Conservation (phyloP, 768 basidiomycete genomes). For the Rhizopogon vesiculosus region DNA sequence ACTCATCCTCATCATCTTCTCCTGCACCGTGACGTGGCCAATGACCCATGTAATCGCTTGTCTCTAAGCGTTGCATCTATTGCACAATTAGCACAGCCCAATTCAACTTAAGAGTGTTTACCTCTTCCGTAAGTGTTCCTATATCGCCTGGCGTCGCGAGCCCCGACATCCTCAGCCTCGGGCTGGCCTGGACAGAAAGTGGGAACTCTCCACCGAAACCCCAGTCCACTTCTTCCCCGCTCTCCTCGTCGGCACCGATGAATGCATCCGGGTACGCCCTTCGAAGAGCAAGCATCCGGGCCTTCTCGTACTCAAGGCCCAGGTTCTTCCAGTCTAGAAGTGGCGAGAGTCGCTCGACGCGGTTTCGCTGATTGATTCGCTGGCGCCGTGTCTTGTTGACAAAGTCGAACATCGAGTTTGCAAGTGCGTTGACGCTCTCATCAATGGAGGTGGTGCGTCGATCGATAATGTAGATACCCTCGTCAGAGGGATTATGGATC, state of each 20-base stretch:
- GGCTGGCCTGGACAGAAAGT: constrained; percentile 78
- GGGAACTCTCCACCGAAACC: not conserved
- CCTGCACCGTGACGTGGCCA: constrained; percentile 42
- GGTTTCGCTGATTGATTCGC: constrained; percentile 97
- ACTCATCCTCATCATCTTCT: constrained; percentile 88
- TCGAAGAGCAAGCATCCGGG: constrained; percentile 84
- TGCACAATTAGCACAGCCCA: not conserved
- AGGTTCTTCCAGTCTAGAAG: constrained; percentile 98
- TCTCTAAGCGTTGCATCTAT: constrained; percentile 83
- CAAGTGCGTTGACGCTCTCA: constrained; percentile 83
- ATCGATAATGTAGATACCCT: constrained; percentile 97
- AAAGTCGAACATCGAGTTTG: constrained; percentile 72
- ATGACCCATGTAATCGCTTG: constrained; percentile 74
- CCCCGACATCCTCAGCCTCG: constrained; percentile 68
- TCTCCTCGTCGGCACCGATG: constrained; percentile 50
- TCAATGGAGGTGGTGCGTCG: constrained; percentile 86
- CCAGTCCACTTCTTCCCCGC: constrained; percentile 35
- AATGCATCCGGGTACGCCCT: constrained; percentile 96
- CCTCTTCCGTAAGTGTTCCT: constrained; percentile 85
- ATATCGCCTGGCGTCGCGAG: constrained; percentile 91
- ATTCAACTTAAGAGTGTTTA: constrained; percentile 23
- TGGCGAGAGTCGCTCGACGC: constrained; percentile 91
- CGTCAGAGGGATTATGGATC: constrained; percentile 90
- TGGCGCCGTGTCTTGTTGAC: constrained; percentile 85
- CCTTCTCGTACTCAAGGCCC: constrained; percentile 96